Conservation (phyloP, 176 grass and related monocot genomes). For the Guadua angustifolia region DNA sequence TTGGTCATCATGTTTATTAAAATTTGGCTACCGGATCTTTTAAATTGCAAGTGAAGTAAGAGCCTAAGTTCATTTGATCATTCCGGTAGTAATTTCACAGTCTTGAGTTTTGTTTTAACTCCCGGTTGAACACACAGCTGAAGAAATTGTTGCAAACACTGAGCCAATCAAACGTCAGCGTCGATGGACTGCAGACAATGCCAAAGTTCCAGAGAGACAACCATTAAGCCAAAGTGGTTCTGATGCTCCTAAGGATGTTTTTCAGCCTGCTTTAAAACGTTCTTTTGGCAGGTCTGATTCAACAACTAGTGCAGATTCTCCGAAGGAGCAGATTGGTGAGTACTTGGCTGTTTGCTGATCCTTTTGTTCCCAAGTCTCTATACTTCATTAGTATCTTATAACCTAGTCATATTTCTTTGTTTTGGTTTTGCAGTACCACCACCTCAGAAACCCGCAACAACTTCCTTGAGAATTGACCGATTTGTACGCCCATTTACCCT, state of each 20-base stretch:
- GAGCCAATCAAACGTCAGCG: constrained; percentile 88
- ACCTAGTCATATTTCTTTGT: neutral
- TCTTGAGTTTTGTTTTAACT: neutral
- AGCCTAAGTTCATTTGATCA: neutral
- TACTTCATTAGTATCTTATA: constrained; percentile 14
- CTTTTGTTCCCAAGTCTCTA: neutral
- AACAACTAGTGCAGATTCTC: constrained; percentile 64
- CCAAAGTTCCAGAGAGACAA: constrained; percentile 68
- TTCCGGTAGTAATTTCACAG: neutral
- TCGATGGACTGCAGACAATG: constrained; percentile 68
- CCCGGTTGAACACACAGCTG: constrained; percentile 52
- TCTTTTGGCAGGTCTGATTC: constrained; percentile 77
- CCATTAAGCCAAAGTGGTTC: constrained; percentile 49
- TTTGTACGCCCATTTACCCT: constrained; percentile 97
- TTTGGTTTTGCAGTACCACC: constrained; percentile 69
- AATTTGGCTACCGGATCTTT: constrained; percentile 10
- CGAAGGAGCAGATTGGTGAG: constrained; percentile 84
- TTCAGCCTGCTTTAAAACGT: constrained; percentile 59
- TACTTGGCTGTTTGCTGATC: constrained; percentile 1
- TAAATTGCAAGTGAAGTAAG: constrained; percentile 19
- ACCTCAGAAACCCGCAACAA: constrained; percentile 70
- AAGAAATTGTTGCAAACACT: constrained; percentile 53
- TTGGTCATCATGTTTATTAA: neutral
- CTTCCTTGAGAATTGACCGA: constrained; percentile 86
- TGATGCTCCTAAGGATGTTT: constrained; percentile 63